Conservation (phyloP, 257 asterid genomes). For the Forsythia suspensa region DNA sequence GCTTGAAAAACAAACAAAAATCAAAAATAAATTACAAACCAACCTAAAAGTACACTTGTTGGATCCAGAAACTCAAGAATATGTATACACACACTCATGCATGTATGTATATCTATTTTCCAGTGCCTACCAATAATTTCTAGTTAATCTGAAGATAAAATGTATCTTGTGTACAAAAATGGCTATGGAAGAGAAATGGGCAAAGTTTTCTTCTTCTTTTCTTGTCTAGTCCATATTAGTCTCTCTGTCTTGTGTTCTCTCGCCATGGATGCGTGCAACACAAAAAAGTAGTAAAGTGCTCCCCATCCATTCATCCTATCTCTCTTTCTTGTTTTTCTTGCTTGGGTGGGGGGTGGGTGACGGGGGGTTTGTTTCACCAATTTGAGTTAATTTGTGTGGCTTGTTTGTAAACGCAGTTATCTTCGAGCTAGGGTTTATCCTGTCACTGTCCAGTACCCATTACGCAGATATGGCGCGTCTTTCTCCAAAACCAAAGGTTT, state of each 20-base stretch:
- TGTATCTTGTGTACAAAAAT: too few relatives aligned
- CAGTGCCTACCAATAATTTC: neutral
- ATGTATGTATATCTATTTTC: neutral
- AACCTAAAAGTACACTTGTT: neutral
- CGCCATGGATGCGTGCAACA: constrained; percentile 71
- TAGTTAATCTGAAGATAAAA: neutral
- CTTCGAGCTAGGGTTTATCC: constrained; percentile 17
- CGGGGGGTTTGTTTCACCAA: too few relatives aligned
- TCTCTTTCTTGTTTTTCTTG: too few relatives aligned
- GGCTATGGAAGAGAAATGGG: neutral
- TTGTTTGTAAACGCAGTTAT: constrained; percentile 29
- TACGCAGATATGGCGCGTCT: neutral
- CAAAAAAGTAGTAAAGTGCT: constrained; percentile 46
- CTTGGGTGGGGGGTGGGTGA: too few relatives aligned
- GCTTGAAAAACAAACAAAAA: neutral
- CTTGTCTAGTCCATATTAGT: constrained; percentile 14
- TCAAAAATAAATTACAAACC: neutral
- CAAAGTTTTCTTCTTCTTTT: neutral
- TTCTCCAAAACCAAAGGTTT: neutral
- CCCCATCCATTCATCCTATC: neutral
- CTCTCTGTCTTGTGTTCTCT: constrained; percentile 37
- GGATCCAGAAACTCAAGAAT: neutral
- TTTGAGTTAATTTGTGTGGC: constrained; percentile 29
- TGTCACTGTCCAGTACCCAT: neutral
- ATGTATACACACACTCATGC: neutral